These are phyloP conservation scores for Dysphania ambrosioides DNA, from an alignment of 148 eudicot genomes.

Conservation along the genomic window DNA sequence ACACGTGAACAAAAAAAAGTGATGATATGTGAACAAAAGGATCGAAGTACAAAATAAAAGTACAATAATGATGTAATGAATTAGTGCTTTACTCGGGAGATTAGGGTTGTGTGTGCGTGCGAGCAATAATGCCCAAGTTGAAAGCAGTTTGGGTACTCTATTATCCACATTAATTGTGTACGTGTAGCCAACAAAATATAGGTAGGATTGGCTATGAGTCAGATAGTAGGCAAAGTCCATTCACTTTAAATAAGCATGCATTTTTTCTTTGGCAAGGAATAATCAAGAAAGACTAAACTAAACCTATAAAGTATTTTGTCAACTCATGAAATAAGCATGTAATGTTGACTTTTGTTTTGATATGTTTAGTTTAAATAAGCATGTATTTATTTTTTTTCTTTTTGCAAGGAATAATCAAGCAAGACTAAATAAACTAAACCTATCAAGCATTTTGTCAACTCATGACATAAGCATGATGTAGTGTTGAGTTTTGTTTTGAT, in stretches of 20 bases:
- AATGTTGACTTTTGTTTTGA: background rate
- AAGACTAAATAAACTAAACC: no score
- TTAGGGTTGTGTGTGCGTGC: background rate
- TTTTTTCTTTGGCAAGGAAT: no score
- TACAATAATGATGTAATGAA: background rate
- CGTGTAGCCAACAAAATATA: background rate
- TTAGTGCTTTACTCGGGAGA: background rate
- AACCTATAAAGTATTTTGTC: no score
- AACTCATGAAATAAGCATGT: background rate
- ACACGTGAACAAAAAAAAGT: background rate
- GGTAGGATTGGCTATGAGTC: background rate
- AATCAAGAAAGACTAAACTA: no score
- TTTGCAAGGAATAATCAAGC: no score
- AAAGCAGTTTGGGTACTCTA: background rate
- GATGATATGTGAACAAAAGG: no score
- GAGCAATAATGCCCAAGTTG: background rate
- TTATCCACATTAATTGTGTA: background rate
- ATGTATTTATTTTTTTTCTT: no score
- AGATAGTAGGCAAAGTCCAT: slow-evolving; percentile 3
- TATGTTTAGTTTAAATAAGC: background rate
- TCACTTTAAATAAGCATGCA: no score
- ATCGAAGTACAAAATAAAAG: background rate
- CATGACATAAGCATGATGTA: no score
- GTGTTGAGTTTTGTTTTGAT: no score
- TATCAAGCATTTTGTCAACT: no score